Conservation (phyloP, 371 early-diverging fungal genomes). For the Phascolomyces articulosus region DNA sequence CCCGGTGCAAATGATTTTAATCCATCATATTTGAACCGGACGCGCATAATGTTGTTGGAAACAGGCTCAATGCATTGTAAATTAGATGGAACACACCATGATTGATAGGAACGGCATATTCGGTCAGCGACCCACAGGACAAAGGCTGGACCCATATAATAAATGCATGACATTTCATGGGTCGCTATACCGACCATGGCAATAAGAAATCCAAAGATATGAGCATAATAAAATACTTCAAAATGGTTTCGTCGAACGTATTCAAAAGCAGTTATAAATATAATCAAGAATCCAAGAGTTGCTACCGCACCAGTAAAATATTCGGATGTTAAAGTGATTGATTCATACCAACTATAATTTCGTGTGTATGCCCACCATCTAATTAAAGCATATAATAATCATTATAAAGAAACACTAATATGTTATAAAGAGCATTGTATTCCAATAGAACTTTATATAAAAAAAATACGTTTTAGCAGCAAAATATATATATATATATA, state of each 20-base stretch:
- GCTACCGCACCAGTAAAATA: slow-evolving; percentile 36
- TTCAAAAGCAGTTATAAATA: slow-evolving; percentile 39
- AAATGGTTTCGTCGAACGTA: slow-evolving; percentile 41
- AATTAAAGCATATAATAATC: neutral
- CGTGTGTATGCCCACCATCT: slow-evolving; percentile 10
- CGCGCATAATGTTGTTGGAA: slow-evolving; percentile 30
- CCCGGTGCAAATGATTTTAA: slow-evolving; percentile 34
- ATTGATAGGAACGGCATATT: slow-evolving; percentile 34
- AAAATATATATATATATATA: too few relatives aligned
- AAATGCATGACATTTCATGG: slow-evolving; percentile 37
- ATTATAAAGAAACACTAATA: too few relatives aligned
- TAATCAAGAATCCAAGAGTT: slow-evolving; percentile 36
- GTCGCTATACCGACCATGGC: slow-evolving; percentile 30
- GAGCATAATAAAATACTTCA: slow-evolving; percentile 43
- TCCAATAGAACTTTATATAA: too few relatives aligned
- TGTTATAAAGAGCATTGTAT: too few relatives aligned
- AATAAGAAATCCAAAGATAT: slow-evolving; percentile 33
- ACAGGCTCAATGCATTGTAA: slow-evolving; percentile 27
- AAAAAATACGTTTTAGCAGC: too few relatives aligned
- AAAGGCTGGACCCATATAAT: slow-evolving; percentile 37
- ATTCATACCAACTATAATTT: slow-evolving; percentile 21
- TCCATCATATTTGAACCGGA: slow-evolving; percentile 33
- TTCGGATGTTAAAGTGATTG: slow-evolving; percentile 17
- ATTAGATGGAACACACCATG: slow-evolving; percentile 23
- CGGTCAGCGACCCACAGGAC: slow-evolving; percentile 42